phyloP scores from a whole-genome alignment of 83 land plant species.

The Picea mariana region DNA sequence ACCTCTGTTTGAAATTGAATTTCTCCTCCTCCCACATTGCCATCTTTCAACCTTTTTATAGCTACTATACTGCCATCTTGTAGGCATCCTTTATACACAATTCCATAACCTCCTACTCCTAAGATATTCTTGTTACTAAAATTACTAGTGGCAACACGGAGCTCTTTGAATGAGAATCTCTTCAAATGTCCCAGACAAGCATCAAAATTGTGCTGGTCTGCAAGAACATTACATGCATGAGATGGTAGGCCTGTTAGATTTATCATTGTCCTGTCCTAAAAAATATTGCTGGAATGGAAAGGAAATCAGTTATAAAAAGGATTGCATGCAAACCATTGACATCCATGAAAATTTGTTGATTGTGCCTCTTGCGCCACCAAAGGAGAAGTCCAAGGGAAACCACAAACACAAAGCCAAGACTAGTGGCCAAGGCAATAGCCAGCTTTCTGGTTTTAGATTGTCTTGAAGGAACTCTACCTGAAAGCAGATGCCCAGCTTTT shows the following conservation, averaged over 20 bases:
- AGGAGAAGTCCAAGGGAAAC: constrained; percentile 25
- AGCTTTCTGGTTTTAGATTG: constrained; percentile 14
- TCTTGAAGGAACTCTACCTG: constrained; percentile 18
- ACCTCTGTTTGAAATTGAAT: constrained; percentile 77
- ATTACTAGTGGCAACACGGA: constrained; percentile 43
- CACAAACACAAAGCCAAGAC: constrained; percentile 31
- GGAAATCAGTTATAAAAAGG: too few species aligned
- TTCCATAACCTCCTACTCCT: constrained; percentile 52
- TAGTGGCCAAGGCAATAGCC: constrained; percentile 24
- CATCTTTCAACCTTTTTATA: constrained; percentile 61
- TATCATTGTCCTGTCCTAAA: too few species aligned
- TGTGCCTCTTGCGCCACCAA: constrained; percentile 48
- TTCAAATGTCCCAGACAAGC: constrained; percentile 59
- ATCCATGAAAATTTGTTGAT: constrained; percentile 48
- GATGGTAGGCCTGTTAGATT: too few species aligned
- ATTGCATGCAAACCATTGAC: constrained; percentile 35
- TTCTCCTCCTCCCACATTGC: constrained; percentile 59
- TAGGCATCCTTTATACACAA: constrained; percentile 46
- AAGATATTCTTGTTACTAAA: constrained; percentile 47
- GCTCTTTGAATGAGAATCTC: constrained; percentile 48
- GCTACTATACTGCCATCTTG: constrained; percentile 53
- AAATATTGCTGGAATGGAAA: too few species aligned
- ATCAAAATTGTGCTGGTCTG: constrained; percentile 69
- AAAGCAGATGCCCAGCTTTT: neutral
- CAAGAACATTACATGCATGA: neutral